Evolutionary conservation across 2,329 filamentous ascomycete species (phyloP).

Genomic region (Diplodia intermedia): DNA sequence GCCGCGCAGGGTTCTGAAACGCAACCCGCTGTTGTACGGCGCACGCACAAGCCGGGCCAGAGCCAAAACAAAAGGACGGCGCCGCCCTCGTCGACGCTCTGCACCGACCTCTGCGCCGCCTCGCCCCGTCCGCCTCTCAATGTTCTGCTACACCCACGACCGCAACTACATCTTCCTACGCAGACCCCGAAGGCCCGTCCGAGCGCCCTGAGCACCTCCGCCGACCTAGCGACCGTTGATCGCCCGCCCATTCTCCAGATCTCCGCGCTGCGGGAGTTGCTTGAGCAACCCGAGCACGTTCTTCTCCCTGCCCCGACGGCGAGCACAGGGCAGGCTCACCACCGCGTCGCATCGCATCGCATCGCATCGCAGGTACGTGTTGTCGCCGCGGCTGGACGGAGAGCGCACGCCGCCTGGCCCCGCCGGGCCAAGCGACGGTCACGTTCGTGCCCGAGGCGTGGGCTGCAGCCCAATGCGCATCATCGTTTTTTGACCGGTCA

Average conservation of each 20-base stretch:
- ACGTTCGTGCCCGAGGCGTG: slow-evolving; percentile 21
- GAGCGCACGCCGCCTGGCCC: slow-evolving; percentile 3
- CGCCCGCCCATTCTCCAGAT: slow-evolving; percentile 30
- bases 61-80: slow-evolving; percentile 19
- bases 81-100: slow-evolving; percentile 11
- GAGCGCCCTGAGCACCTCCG: slow-evolving; percentile 19
- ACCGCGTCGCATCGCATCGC: neutral
- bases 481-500: slow-evolving; percentile 30
- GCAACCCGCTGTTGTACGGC: slow-evolving; percentile 24
- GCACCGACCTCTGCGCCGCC: slow-evolving; percentile 2
- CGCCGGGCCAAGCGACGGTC: neutral
- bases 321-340: slow-evolving; percentile 20
- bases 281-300: slow-evolving; percentile 32
- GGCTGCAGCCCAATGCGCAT: slow-evolving; percentile 31
- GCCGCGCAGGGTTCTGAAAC: slow-evolving; percentile 23
- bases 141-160: slow-evolving; percentile 26
- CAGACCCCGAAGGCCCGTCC: slow-evolving; percentile 29
- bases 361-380: slow-evolving; percentile 14
- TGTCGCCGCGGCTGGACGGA: neutral
- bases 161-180: slow-evolving; percentile 32
- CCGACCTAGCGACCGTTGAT: slow-evolving; percentile 27
- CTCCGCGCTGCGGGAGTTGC: slow-evolving; percentile 24
- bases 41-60: slow-evolving; percentile 6
- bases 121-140: slow-evolving; percentile 24
- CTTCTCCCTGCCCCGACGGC: slow-evolving; percentile 22